Evolutionary conservation across 495 filamentous ascomycete genomes (phyloP).

Genomic region (Platismatia glauca): DNA sequence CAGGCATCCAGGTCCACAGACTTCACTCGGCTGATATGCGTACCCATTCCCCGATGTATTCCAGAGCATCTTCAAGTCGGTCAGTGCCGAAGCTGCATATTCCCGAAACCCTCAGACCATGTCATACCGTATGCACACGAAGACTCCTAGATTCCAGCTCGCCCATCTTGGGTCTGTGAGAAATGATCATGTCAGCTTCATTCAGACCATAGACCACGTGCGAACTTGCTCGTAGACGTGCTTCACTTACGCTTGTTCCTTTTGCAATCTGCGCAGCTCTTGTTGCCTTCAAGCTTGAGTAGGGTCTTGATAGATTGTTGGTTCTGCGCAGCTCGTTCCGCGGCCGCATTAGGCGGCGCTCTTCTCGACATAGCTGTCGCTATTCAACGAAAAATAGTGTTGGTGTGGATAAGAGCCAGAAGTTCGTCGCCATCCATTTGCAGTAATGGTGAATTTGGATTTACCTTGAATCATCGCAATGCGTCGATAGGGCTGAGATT

Average conservation of each 20-base stretch:
- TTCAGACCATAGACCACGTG: background rate
- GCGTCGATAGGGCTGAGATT: background rate
- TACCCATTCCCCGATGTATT: constrained; percentile 97
- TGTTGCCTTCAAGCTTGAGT: constrained; percentile 87
- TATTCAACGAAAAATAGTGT: background rate
- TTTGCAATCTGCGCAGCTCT: constrained; percentile 97
- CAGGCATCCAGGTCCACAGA: constrained; percentile 95
- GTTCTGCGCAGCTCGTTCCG: constrained; percentile 82
- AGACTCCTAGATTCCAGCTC: constrained; percentile 92
- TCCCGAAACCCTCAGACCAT: background rate
- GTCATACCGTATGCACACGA: constrained; percentile 76
- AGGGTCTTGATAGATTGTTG: constrained; percentile 83
- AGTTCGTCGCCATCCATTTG: background rate
- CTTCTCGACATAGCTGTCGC: constrained; percentile 70
- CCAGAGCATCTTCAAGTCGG: constrained; percentile 62
- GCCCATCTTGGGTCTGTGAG: constrained; percentile 91
- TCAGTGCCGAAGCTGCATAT: background rate
- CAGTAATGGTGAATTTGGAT: background rate
- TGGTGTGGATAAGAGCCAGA: background rate
- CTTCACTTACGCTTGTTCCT: constrained; percentile 78
- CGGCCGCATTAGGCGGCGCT: constrained; percentile 57
- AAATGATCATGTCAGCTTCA: constrained; percentile 11
- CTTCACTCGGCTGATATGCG: constrained; percentile 95
- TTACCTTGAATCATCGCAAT: background rate
- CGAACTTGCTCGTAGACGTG: too few species aligned